These are phyloP conservation scores for Pseudozyma sp. DNA, from an alignment of 1,284 basidiomycete genomes.

Conservation along the genomic window DNA sequence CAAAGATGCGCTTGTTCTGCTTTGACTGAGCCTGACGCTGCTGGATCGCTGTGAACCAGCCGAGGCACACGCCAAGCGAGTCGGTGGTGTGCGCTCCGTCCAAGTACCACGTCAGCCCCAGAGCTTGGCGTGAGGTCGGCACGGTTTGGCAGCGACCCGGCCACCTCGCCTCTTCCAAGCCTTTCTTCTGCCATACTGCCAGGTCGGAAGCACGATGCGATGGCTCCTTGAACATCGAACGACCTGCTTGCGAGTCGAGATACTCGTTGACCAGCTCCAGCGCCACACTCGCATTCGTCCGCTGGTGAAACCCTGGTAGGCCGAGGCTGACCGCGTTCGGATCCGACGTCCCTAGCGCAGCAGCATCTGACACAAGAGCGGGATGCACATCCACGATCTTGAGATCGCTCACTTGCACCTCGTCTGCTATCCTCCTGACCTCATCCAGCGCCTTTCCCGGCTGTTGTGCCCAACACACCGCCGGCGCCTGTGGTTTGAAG, in stretches of 20 bases:
- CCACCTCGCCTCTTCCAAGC: conserved; percentile 82
- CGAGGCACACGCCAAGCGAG: conserved; percentile 84
- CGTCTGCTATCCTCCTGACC: conserved; percentile 77
- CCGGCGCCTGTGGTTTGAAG: conserved; percentile 89
- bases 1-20: conserved; percentile 74
- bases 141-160: conserved; percentile 96
- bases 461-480: conserved; percentile 87
- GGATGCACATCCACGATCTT: conserved; percentile 38
- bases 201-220: conserved; percentile 13
- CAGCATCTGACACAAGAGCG: conserved; percentile 13
- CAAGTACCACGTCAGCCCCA: conserved; percentile 81
- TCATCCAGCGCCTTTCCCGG: conserved; percentile 78
- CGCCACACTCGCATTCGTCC: conserved; percentile 89
- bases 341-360: conserved; percentile 21
- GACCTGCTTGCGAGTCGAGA: conserved; percentile 72
- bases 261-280: conserved; percentile 80
- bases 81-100: conserved; percentile 97
- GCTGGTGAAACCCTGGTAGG: conserved; percentile 88
- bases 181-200: conserved; percentile 73
- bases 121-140: conserved; percentile 69
- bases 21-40: conserved; percentile 11
- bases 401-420: conserved; percentile 71
- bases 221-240: conserved; percentile 24
- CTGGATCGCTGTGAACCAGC: conserved; percentile 76
- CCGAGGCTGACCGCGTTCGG: conserved; percentile 71